Percentiles rank a stretch among this genome's conserved stretches.
Conservation (phyloP, 768 basidiomycete species). For the Lactarius indigo region DNA sequence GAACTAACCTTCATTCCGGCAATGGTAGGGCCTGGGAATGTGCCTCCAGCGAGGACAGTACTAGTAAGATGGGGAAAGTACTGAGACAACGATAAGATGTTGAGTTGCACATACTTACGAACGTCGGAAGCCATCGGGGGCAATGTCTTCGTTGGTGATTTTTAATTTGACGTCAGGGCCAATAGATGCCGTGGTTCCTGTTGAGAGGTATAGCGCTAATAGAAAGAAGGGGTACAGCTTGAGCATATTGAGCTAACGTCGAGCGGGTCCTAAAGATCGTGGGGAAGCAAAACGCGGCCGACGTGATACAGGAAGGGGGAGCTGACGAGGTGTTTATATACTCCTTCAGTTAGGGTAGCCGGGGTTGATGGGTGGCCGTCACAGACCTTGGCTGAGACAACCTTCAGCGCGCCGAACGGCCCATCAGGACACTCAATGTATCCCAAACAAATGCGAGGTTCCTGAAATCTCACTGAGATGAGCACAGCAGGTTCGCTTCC, state of each 20-base stretch:
- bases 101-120: neutral
- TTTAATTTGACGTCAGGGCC: neutral
- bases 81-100: neutral
- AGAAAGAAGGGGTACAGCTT: neutral
- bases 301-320: neutral
- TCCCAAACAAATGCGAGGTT: neutral
- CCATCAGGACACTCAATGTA: neutral
- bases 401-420: neutral
- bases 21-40: conserved; percentile 10
- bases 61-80: neutral
- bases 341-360: neutral
- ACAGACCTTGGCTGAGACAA: neutral
- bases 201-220: neutral
- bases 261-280: neutral
- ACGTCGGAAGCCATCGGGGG: conserved; percentile 9
- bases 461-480: neutral
- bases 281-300: neutral
- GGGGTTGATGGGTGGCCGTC: neutral
- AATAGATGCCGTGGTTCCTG: neutral
- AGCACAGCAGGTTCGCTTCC: neutral
- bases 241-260: neutral
- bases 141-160: conserved; percentile 7
- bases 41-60: conserved; percentile 7
- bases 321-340: neutral
- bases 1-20: neutral